Percentiles rank a stretch among this genome's conserved stretches.
These are phyloP conservation scores for Coemansia javaensis DNA, from an alignment of 192 early-diverging fungal genomes.

Conservation along the genomic window DNA sequence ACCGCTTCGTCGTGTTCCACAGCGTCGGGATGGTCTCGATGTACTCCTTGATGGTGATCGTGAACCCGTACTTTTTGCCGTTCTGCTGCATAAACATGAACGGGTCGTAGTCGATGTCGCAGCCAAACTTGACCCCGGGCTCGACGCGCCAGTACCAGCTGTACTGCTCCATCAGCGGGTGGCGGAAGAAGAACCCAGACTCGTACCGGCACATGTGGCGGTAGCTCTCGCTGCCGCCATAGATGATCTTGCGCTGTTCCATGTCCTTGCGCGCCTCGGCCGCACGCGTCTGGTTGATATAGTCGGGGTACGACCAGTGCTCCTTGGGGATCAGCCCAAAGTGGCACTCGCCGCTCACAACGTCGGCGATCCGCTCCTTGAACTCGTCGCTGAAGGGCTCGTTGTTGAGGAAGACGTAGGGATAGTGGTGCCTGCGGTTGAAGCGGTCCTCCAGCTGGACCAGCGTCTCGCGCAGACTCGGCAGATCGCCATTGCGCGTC, in stretches of 20 bases:
- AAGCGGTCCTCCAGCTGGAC: constrained; percentile 67
- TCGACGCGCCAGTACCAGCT: constrained; percentile 87
- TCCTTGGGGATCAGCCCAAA: constrained; percentile 59
- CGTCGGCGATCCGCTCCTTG: constrained; percentile 32
- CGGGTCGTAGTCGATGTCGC: too few relatives aligned
- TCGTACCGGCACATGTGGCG: constrained; percentile 69
- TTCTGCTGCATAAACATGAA: constrained; percentile 72
- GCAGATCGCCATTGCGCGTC: constrained; percentile 64
- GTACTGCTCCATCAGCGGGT: constrained; percentile 62
- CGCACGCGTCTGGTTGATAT: constrained; percentile 65
- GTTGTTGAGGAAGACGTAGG: constrained; percentile 68
- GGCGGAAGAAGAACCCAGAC: constrained; percentile 74
- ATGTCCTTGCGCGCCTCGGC: constrained; percentile 53
- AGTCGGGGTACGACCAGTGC: constrained; percentile 71
- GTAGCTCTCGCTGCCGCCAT: too few relatives aligned
- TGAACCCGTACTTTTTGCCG: constrained; percentile 70
- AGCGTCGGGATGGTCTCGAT: constrained; percentile 64
- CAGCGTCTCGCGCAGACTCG: constrained; percentile 60
- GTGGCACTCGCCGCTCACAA: constrained; percentile 53
- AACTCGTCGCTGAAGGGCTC: constrained; percentile 59
- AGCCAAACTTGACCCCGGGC: constrained; percentile 71
- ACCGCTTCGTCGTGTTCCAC: constrained; percentile 61
- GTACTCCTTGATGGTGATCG: constrained; percentile 65
- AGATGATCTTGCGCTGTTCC: constrained; percentile 53
- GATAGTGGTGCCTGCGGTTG: constrained; percentile 59